Percentiles rank a stretch among this genome's conserved stretches.
Evolutionary conservation across 371 early-diverging fungal genomes (phyloP).

Genomic region (Saksenaea oblongispora): DNA sequence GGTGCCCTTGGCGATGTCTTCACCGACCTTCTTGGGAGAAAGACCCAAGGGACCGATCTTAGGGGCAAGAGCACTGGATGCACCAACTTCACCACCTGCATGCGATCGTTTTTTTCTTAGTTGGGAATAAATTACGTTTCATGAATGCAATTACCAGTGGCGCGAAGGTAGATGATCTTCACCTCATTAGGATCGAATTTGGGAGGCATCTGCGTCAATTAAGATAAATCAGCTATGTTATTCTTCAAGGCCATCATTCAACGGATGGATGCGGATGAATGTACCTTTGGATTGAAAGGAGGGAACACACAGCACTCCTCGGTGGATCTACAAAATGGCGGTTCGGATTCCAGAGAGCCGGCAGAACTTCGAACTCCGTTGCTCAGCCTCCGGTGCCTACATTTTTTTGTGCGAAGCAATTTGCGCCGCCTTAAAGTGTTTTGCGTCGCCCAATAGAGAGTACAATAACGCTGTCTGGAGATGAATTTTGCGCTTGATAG

Average conservation of each 20-base stretch:
- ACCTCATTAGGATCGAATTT: conserved; percentile 90
- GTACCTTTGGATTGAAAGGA: conserved; percentile 4
- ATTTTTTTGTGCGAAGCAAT: no score
- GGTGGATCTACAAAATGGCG: conserved; percentile 3
- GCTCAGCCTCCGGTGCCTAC: background rate
- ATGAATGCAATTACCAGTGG: conserved; percentile 79
- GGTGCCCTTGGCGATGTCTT: conserved; percentile 99
- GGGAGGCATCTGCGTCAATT: conserved; percentile 63
- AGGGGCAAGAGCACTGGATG: conserved; percentile 95
- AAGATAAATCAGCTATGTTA: background rate
- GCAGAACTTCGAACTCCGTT: background rate
- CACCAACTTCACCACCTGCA: conserved; percentile 75
- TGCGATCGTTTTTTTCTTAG: background rate
- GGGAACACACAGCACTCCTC: background rate
- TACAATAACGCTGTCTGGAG: no score
- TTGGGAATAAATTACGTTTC: background rate
- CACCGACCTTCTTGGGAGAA: conserved; percentile 99
- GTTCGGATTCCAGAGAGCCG: background rate
- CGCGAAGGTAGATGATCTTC: conserved; percentile 93
- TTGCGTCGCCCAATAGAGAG: no score
- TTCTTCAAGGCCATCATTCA: background rate
- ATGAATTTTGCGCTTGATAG: no score
- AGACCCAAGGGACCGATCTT: conserved; percentile 99
- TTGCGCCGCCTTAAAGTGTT: no score
- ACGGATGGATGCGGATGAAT: background rate